Evolutionary conservation across 2,329 filamentous ascomycete genomes (phyloP).

Genomic region (Colletotrichum filicis): DNA sequence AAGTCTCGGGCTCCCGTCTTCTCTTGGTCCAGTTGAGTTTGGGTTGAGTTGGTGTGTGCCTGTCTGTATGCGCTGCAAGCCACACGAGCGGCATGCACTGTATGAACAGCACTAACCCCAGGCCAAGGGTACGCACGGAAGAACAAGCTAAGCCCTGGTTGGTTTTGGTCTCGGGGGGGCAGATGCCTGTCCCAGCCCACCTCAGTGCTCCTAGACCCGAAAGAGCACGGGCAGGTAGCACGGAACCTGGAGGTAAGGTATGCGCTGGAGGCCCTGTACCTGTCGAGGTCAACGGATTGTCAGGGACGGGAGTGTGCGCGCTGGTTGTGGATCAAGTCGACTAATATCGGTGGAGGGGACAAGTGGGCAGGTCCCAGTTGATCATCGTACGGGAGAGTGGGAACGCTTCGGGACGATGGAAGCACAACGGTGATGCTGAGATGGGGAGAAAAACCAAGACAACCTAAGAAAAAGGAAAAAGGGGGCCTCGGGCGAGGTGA

Average conservation of each 20-base stretch:
- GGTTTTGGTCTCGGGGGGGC: background rate
- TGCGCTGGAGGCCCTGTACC: background rate
- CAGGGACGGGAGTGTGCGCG: constrained; percentile 25
- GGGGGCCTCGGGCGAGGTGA: background rate
- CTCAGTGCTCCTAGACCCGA: background rate
- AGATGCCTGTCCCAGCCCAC: background rate
- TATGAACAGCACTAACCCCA: constrained; percentile 13
- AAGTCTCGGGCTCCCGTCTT: too few species aligned
- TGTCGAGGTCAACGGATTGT: constrained; percentile 14
- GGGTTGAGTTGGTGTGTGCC: background rate
- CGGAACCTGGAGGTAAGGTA: background rate
- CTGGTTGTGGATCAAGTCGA: constrained; percentile 27
- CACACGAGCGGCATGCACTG: constrained; percentile 21
- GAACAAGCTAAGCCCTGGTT: constrained; percentile 14
- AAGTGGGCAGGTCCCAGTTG: constrained; percentile 29
- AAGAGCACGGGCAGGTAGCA: background rate
- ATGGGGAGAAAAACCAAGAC: background rate
- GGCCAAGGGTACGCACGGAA: constrained; percentile 1
- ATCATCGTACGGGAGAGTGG: constrained; percentile 24
- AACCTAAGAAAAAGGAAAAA: constrained; percentile 1
- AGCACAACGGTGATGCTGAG: constrained; percentile 12
- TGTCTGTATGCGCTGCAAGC: constrained; percentile 8
- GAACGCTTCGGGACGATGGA: constrained; percentile 14
- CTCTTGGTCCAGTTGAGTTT: background rate
- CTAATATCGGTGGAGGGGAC: constrained; percentile 17